Evolutionary conservation across 2,329 filamentous ascomycete species (phyloP).

Genomic region (Xylariaceae sp.): DNA sequence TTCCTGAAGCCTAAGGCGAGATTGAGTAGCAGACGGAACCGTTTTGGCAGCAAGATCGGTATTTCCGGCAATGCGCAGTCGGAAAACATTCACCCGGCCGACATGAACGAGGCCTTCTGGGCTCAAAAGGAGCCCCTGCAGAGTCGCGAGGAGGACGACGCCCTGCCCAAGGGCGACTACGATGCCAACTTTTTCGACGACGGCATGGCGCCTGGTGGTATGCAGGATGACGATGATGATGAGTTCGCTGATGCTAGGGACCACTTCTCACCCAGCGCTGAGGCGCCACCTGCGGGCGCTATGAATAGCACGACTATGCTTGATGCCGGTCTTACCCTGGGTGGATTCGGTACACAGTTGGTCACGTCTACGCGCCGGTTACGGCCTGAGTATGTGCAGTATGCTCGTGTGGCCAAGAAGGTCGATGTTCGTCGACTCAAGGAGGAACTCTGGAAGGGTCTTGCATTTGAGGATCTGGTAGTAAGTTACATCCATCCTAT

Average conservation of each 20-base stretch:
- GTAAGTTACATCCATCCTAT: constrained; percentile 36
- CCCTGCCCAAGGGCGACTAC: constrained; percentile 68
- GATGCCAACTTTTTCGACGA: constrained; percentile 98
- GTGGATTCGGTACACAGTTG: constrained; percentile 59
- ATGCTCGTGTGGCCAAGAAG: constrained; percentile 65
- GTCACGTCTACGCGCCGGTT: constrained; percentile 60
- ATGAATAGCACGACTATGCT: constrained; percentile 47
- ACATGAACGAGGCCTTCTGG: constrained; percentile 96
- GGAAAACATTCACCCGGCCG: constrained; percentile 58
- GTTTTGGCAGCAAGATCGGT: constrained; percentile 41
- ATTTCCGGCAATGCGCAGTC: constrained; percentile 41
- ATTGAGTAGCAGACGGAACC: constrained; percentile 61
- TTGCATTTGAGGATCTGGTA: constrained; percentile 50
- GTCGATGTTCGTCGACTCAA: constrained; percentile 64
- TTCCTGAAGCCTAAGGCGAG: constrained; percentile 94
- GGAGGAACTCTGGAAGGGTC: constrained; percentile 65
- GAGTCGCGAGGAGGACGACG: constrained; percentile 49
- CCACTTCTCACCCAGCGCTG: constrained; percentile 64
- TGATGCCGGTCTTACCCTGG: constrained; percentile 45
- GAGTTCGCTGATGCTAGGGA: constrained; percentile 79
- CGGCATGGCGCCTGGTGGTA: constrained; percentile 59
- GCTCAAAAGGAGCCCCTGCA: constrained; percentile 59
- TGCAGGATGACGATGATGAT: constrained; percentile 61
- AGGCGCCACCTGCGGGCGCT: constrained; percentile 43
- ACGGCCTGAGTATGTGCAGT: constrained; percentile 65